A percentile compares a stretch with the other conserved stretches of the same genome.
Evolutionary conservation across 2,329 filamentous ascomycete species (phyloP).

Genomic region (Bertia moriformis): DNA sequence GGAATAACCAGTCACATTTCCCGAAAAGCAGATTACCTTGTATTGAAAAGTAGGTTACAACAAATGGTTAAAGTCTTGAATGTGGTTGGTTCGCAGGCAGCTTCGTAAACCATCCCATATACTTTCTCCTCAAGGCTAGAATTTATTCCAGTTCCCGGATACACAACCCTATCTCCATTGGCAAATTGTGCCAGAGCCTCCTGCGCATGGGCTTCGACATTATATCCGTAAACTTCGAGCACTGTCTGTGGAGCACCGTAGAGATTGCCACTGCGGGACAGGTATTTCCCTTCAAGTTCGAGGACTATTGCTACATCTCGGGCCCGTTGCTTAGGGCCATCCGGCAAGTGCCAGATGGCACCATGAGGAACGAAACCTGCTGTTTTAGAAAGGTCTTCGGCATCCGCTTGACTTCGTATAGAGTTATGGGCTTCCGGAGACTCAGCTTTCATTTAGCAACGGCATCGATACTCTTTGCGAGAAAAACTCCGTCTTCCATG

Average conservation of each 20-base stretch:
- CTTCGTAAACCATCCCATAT: background rate
- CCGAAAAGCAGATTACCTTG: too few species aligned
- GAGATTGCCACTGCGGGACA: slow-evolving; percentile 19
- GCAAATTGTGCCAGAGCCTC: slow-evolving; percentile 1
- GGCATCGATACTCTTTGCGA: slow-evolving; percentile 17
- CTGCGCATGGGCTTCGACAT: slow-evolving; percentile 17
- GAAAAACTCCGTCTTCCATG: slow-evolving; percentile 26
- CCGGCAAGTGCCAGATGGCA: slow-evolving; percentile 17
- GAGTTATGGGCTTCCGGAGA: slow-evolving; percentile 15
- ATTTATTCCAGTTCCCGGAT: background rate
- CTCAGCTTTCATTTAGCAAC: slow-evolving; percentile 16
- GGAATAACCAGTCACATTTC: too few species aligned
- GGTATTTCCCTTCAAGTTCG: slow-evolving; percentile 17
- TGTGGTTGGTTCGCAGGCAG: too few species aligned
- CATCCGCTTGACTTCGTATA: slow-evolving; percentile 24
- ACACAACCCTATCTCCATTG: slow-evolving; percentile 2
- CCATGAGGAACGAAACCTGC: slow-evolving; percentile 22
- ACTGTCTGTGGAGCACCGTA: slow-evolving; percentile 20
- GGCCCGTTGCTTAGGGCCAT: slow-evolving; percentile 14
- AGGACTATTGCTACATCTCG: slow-evolving; percentile 18
- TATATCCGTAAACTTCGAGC: slow-evolving; percentile 21
- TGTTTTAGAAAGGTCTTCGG: slow-evolving; percentile 24
- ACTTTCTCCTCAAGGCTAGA: background rate
- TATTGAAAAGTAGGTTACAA: too few species aligned
- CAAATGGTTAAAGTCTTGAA: too few species aligned